Evolutionary conservation across 345 rosid species (phyloP).

Genomic region (Aurinia saxatilis): DNA sequence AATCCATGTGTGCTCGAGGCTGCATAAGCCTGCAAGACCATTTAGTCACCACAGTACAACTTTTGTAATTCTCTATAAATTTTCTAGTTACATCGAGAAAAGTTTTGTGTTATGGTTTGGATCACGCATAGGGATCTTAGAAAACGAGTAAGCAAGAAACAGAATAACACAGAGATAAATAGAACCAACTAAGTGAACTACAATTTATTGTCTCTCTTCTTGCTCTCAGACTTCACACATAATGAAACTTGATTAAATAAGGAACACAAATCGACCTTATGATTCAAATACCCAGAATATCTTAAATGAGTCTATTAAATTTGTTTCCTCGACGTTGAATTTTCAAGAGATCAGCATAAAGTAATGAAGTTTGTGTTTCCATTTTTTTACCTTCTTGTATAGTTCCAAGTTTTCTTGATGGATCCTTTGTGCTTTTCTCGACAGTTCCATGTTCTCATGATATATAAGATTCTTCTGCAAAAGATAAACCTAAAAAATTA

Average conservation of each 20-base stretch:
- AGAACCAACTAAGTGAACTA: too few relatives aligned
- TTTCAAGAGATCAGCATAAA: not conserved
- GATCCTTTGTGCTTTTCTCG: conserved; percentile 38
- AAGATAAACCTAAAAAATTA: not conserved
- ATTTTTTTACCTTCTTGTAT: conserved; percentile 43
- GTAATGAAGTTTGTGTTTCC: not conserved
- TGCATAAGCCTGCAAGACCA: conserved; percentile 41
- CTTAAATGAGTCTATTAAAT: too few relatives aligned
- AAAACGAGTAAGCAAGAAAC: too few relatives aligned
- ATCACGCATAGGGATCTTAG: too few relatives aligned
- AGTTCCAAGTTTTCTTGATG: conserved; percentile 55
- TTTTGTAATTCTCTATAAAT: not conserved
- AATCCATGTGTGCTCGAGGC: conserved; percentile 25
- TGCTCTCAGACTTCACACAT: too few relatives aligned
- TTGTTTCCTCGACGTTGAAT: too few relatives aligned
- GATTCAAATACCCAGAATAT: too few relatives aligned
- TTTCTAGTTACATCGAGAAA: not conserved
- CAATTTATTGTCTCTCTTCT: too few relatives aligned
- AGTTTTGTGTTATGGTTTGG: not conserved
- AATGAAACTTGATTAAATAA: too few relatives aligned
- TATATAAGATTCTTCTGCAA: conserved; percentile 51
- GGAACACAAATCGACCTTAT: too few relatives aligned
- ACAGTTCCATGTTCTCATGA: conserved; percentile 54
- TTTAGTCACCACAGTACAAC: too few relatives aligned
- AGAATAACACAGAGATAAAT: too few relatives aligned